phyloP scores from a whole-genome alignment of 768 basidiomycete genomes.

The Xerocomus spinulosus region DNA sequence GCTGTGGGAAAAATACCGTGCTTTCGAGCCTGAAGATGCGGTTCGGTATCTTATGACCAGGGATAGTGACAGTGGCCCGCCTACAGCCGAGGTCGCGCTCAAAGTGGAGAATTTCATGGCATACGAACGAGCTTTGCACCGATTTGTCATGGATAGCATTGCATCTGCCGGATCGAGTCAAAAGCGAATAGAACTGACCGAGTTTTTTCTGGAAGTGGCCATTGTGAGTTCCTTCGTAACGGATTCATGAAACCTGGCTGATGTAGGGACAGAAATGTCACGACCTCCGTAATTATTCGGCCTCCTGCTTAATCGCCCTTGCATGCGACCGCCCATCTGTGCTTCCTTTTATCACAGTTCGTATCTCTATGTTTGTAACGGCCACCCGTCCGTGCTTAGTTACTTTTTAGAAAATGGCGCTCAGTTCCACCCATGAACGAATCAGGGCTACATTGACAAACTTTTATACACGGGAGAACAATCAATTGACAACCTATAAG shows the following conservation, averaged over 20 bases:
- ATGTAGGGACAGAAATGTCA: constrained; percentile 37
- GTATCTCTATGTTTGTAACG: neutral
- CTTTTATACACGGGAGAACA: constrained; percentile 24
- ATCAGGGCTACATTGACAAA: constrained; percentile 15
- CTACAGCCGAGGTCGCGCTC: constrained; percentile 28
- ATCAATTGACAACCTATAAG: constrained; percentile 29
- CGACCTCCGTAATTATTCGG: constrained; percentile 42
- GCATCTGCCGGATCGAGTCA: constrained; percentile 19
- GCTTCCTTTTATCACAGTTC: constrained; percentile 26
- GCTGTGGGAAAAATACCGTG: constrained; percentile 34
- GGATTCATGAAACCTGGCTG: neutral
- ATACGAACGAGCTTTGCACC: constrained; percentile 35
- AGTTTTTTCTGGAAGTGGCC: constrained; percentile 46
- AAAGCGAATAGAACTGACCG: constrained; percentile 26
- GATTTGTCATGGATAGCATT: constrained; percentile 41
- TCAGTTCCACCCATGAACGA: constrained; percentile 21
- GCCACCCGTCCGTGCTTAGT: neutral
- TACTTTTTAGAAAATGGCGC: constrained; percentile 21
- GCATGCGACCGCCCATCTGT: constrained; percentile 41
- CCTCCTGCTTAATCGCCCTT: constrained; percentile 37
- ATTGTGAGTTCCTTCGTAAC: constrained; percentile 27
- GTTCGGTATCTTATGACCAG: constrained; percentile 37
- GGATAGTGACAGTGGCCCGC: constrained; percentile 22
- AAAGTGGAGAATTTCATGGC: constrained; percentile 30
- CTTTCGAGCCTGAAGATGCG: constrained; percentile 41